These are phyloP conservation scores for Cornus kousa DNA, from an alignment of 148 eudicot genomes.

Conservation along the genomic window DNA sequence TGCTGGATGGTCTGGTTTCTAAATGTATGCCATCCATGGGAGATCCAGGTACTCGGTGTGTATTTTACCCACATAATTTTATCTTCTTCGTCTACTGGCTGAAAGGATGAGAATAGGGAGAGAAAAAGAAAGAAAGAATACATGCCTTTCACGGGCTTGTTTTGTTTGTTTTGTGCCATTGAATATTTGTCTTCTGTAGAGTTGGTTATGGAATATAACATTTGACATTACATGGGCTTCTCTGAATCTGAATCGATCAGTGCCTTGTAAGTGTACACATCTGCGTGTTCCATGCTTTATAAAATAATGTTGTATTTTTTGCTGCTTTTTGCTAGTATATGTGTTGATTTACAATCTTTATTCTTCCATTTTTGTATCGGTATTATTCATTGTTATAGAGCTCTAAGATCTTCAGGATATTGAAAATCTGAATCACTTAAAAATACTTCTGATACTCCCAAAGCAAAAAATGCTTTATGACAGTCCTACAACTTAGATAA, in stretches of 20 bases:
- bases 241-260: neutral
- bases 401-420: too few relatives aligned
- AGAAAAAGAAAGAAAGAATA: neutral
- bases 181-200: neutral
- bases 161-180: constrained; percentile 3
- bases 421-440: too few relatives aligned
- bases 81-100: neutral
- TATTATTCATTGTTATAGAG: too few relatives aligned
- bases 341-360: too few relatives aligned
- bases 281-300: neutral
- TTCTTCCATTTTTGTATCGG: too few relatives aligned
- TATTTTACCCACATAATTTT: neutral
- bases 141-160: neutral
- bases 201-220: neutral
- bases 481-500: neutral
- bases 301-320: too few relatives aligned
- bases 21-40: constrained; percentile 21
- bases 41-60: constrained; percentile 1
- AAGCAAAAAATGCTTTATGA: neutral
- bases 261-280: neutral
- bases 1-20: constrained; percentile 98
- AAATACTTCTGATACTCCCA: neutral
- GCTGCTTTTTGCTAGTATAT: too few relatives aligned
- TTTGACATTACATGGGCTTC: neutral
- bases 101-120: neutral